Evolutionary conservation across 2,329 filamentous ascomycete genomes (phyloP), one percentile per base, ranked within the genome.

Genomic region (Fusarium albosuccineum): DNA sequence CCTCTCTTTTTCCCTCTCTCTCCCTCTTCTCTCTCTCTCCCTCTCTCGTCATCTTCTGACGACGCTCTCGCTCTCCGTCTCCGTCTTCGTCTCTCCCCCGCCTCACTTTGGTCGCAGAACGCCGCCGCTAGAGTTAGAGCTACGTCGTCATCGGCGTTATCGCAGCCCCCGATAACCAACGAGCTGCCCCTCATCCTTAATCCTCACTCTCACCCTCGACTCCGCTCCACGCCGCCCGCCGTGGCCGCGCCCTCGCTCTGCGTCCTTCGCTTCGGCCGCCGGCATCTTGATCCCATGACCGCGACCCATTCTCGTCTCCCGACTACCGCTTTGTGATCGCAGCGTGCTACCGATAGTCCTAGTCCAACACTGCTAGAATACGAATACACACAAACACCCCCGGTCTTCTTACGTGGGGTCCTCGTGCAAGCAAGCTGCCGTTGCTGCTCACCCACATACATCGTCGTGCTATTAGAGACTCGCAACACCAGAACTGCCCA

Each of bases 81-180:
- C 34, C 37, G 40, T 51, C 41, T 29, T 41, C 30, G 36, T 30
- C 60, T 44, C 33, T 37, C 30, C 67, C 64, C 53, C 57, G 62
- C 59, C 67, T 44, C 39, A 52, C 59, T 17, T 60, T 50, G 44
- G 40, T 62, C 57, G 58, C 60, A 63, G 63, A 62, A 64, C 64
- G 67, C 62, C 57, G 64, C 62, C 67, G 65, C 71, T 70, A 69
- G 57, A 70, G 60, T 55, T 60, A 36, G 44, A 69, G 58, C 66
- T 62, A 70, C 70, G 66, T 71, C 70, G 67, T 70, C 71, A 68
- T 73, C 59, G 66, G 71, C 68, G 70, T 71, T 73, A 72, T 73
- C 71, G 69, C 69, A 68, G 60, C 61, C 64, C 50, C 69, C 66
- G 71, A 73, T 70, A 73, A 71, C 69, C 62, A 72, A 68, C 60